phyloP scores from a whole-genome alignment of 768 basidiomycete genomes.

The Gymnopilus dilepis region DNA sequence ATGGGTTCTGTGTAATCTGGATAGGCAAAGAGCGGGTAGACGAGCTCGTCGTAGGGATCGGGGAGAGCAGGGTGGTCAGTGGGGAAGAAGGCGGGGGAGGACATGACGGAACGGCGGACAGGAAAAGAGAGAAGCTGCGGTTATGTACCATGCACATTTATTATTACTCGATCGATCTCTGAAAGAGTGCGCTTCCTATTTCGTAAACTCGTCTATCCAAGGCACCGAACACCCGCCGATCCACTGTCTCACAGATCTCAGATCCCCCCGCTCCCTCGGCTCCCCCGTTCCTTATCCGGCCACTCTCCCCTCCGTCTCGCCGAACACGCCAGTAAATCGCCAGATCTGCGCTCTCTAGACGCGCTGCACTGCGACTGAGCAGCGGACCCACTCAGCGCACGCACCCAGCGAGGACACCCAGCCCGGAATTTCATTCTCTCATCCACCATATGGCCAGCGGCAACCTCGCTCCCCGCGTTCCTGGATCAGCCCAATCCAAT shows the following conservation, averaged over 20 bases:
- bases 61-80: conserved; percentile 7
- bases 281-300: not conserved
- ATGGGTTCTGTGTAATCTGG: too few species aligned
- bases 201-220: conserved; percentile 5
- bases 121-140: conserved; percentile 3
- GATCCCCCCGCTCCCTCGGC: conserved; percentile 2
- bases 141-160: conserved; percentile 10
- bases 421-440: not conserved
- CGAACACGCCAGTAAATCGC: not conserved
- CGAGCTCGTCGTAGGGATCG: conserved; percentile 17
- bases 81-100: not conserved
- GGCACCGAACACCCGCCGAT: conserved; percentile 11
- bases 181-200: not conserved
- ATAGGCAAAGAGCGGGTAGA: conserved; percentile 16
- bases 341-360: not conserved
- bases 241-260: conserved; percentile 1
- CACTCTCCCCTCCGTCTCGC: not conserved
- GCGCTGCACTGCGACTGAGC: not conserved
- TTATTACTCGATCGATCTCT: conserved; percentile 11
- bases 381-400: not conserved
- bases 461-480: not conserved
- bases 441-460: not conserved
- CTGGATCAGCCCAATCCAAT: conserved; percentile 7
- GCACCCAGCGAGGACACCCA: not conserved
- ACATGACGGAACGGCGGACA: conserved; percentile 5